Base-by-base conservation (phyloP, 345 rosid species). In the Turritis glabra region DNA sequence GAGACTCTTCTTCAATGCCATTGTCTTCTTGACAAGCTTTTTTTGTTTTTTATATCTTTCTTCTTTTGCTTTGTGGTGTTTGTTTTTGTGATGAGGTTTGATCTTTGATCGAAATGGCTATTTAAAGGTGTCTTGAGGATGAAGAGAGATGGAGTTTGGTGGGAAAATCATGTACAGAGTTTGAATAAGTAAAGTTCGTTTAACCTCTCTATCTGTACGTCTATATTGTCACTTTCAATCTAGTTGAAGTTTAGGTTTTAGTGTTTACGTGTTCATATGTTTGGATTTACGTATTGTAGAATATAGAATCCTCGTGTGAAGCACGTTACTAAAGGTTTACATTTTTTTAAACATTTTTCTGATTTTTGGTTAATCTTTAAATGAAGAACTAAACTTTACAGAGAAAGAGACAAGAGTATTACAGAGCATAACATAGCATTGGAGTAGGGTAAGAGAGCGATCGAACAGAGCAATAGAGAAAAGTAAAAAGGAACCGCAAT, bases 221-320 rank as follows among this genome's bases (percentile, higher is more conserved):
- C 13, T 47, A 9, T 65, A 12, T 25, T 17, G 35, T 43, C 54
- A 27, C 38, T 74, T 59, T 59, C 69, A 67, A 40, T 59, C 15
- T 67, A 29, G 55, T 60, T 75, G 55, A 41, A 68, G 33, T 75
- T 75, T 75, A 59, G 73, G 74, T 59, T 68, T 11, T 15, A 7
- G 52, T 8, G 53, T 38, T 67, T 26, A 75, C 62, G 54, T 75
- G 67, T 46, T 44, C 38, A 11, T 32, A 50, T 41, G 27, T 22
- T 66, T 35, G 60, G 51, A 29, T 29, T 10, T 64, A 5, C 40
- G 54, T 60, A 35, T 33, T 57, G 13, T 5, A 1, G 29, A 22
- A 11, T 50, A 11, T 22, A 48, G 23, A 56, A 17, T 7, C 43
- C 43, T 18, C 15, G n/a, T 18, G 19, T 35, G 44, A 5, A 35